Evolutionary conservation across 495 filamentous ascomycete genomes (phyloP).

Genomic region (Aspergillus sclerotioniger): DNA sequence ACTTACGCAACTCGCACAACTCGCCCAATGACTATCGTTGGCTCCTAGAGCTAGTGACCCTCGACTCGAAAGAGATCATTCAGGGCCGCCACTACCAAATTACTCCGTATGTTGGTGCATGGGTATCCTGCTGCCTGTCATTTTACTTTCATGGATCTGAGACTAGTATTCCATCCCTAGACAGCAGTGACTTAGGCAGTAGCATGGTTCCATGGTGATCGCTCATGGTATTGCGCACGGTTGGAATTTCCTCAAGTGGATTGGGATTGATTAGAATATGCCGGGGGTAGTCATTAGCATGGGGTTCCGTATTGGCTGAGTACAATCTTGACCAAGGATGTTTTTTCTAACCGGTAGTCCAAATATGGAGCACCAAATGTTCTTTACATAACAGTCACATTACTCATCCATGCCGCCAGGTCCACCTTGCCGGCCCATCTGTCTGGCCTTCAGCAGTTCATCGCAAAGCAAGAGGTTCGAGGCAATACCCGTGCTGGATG

Average conservation of each 20-base stretch:
- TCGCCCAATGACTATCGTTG: not conserved
- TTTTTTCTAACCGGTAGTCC: constrained; percentile 6
- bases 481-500: constrained; percentile 91
- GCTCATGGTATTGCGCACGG: not conserved
- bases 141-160: not conserved
- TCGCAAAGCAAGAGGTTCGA: constrained; percentile 94
- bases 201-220: not conserved
- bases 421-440: constrained; percentile 66
- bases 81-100: not conserved
- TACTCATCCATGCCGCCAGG: constrained; percentile 49
- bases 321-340: constrained; percentile 3
- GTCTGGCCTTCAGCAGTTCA: constrained; percentile 93
- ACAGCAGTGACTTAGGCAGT: not conserved
- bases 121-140: not conserved
- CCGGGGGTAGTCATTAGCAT: not conserved
- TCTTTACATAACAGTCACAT: constrained; percentile 20
- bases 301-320: not conserved
- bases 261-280: not conserved
- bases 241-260: not conserved
- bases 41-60: not conserved
- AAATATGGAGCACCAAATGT: not conserved
- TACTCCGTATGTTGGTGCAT: not conserved
- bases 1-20: too few species aligned
- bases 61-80: not conserved
- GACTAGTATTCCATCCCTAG: not conserved